Base-by-base conservation (phyloP, 2,329 filamentous ascomycete species). In the Aspergillus brasiliensis region DNA sequence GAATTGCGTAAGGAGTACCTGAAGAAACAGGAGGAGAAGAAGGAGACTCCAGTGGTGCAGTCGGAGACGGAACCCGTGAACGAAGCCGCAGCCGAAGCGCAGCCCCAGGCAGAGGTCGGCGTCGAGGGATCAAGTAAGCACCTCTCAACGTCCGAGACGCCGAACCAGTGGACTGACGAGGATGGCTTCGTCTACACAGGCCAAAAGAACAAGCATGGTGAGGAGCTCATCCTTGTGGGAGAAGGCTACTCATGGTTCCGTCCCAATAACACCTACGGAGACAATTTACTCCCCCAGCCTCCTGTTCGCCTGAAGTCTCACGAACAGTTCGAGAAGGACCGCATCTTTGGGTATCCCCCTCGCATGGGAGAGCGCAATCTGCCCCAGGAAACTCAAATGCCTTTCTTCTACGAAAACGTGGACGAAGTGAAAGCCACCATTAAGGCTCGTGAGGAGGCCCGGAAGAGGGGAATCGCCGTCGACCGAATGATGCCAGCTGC, bases 131-230 rank as follows among this genome's bases (percentile, higher is more conserved):
- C 63, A 47, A 63, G 58, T 65, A 63, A 42, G 60, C 61, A 53
- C 57, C 47, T 53, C 55, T 58, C 59, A n/a, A 57, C 62, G 47
- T 53, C 63, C 38, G 37, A 66, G 48, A 56, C 57, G 37, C 63
- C 67, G 13, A 62, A 66, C 1, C 67, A 64, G 27, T 67, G 67
- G 63, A 70, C 70, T 49, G 71, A 73, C 58, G 62, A 60, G 21
- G 67, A 72, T 40, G 72, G 71, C 46, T 75, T 71, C 69, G 59
- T 60, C 42, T 65, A 73, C 42, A 73, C 72, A 57, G 73, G 71
- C 23, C 65, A 62, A 25, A 56, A 65, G 8, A 75, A 75, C 49
- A 40, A 69, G 15, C 62, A 67, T 52, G 69, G 68, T 37, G 72
- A 74, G 51, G 72, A 74, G 55, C 62, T 65, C 25, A 60, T 73